Base-by-base conservation (phyloP, 192 early-diverging fungal genomes). In the Umbelopsis sp. region DNA sequence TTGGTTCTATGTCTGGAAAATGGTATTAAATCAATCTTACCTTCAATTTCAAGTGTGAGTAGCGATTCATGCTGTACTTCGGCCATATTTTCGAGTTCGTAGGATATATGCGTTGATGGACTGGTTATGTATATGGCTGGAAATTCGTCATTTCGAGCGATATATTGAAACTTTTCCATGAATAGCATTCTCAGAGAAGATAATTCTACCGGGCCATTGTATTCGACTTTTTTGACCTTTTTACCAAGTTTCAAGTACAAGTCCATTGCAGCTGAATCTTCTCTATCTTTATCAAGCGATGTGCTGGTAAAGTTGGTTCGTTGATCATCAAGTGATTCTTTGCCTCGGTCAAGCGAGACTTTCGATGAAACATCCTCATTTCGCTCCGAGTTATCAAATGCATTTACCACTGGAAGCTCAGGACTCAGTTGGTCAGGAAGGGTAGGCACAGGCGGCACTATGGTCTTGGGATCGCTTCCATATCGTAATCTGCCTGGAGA, bases 121-220 rank as follows among this genome's bases (percentile, higher is more conserved):
- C 90, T 86, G 46, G 79, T 83, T 25, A 91, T 82, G 44, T 90
- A 89, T 6, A 91, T 84, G 25, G 79, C 76, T 0, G 84, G 85
- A 50, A 87, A 74, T 23, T 82, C 76, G 9, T 87, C 77, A 37
- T 87, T 80, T 7, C 82, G 85, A 49, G 86, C 75, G 50, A 82
- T 83, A 49, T 76, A 82, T 50, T 81, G 80, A 68, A 88, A 91
- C 68, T 88, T 87, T 52, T 89, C 88, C 52, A 88, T 86, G 71
- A 91, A 91, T 49, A 91, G 51, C 73, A 87, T 85, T 51, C 82
- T 67, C 27, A 91, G 69, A 1, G 71, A 69, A 5, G 81, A 78
- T 35, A 82, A 78, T 23, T 82, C 82, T 10, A 84, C 67, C 5
- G 76, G 74, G 2, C 80, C 86, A 30, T 78, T 67, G 30, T 87